Evolutionary conservation across 148 eudicot genomes (phyloP), one percentile per base, ranked within the genome.

Genomic region (Fagopyrum tataricum): DNA sequence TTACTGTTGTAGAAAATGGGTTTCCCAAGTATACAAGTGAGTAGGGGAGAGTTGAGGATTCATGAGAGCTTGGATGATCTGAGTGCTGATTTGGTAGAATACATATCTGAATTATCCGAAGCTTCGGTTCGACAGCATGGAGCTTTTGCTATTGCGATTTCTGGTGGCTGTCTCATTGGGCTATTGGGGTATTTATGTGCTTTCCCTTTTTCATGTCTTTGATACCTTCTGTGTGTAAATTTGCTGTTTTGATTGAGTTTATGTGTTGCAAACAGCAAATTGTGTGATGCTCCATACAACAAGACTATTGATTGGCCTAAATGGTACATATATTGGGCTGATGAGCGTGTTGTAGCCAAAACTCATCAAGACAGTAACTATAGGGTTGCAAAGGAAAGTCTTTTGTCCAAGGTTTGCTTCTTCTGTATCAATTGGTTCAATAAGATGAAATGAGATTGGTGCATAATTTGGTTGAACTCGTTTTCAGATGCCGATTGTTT

Each of bases 281-380:
- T 92, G 0, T 79, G 87, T 77, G 92, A 87, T 67, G 92, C 96
- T 17, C 97, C 96, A 49, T 95, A 90, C 66, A 85, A 62, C 78
- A 91, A 90, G 85, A 91, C 96, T 17, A 87, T 90, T 76, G 99
- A 95, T 31, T 95, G 99, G 99, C 83, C 84, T 20, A 95, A 85
- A 74, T 95, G 99, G 99, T 79, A 88, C 77, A 81, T 95, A 51
- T 95, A 88, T 80, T 95, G 96, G 99, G 90, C 78, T 1, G 99
- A 95, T 51, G 99, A 95, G 77, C 92, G 97, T 3, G 92, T 92
- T 48, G 97, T 95, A 18, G 79, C 99, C 6, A 91, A 88, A 84
- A 95, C 39, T 76, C 97, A 95, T 78, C 77, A 69, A 31, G 97
- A 95, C 74, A 91, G 99, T 82, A 95, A 95, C 72, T 95, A 90